Evolutionary conservation across 306 rosid genomes (phyloP).

Genomic region (Geum urbanum): DNA sequence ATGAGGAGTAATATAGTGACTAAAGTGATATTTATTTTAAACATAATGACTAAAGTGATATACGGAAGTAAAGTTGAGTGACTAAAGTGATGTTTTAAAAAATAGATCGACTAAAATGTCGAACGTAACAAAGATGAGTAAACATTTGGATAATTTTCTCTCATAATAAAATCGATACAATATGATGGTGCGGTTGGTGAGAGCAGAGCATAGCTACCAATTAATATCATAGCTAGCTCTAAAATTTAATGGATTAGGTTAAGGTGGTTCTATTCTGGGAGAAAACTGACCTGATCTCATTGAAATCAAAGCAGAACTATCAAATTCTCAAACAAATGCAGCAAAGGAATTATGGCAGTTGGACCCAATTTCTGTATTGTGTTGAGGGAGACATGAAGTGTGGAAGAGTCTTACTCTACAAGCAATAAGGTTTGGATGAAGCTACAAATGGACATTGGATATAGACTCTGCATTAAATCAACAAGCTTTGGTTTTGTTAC

Average conservation of each 20-base stretch:
- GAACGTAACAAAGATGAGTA: no score
- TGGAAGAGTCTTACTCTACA: neutral
- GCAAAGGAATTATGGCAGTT: neutral
- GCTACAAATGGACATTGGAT: neutral
- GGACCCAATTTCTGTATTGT: neutral
- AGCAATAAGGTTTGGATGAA: conserved; percentile 2
- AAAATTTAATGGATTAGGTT: conserved; percentile 24
- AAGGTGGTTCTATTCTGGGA: conserved; percentile 14
- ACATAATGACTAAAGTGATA: no score
- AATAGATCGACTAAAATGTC: no score
- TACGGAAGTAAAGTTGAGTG: no score
- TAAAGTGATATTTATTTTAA: no score
- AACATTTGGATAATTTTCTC: no score
- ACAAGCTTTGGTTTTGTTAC: neutral
- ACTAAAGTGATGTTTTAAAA: no score
- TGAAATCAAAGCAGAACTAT: conserved; percentile 11
- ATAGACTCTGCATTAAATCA: neutral
- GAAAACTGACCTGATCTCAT: conserved; percentile 21
- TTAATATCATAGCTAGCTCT: no score
- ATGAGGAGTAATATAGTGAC: no score
- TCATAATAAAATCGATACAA: no score
- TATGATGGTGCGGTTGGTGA: conserved; percentile 22
- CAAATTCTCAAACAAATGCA: neutral
- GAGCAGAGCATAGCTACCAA: no score
- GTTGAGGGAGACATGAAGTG: neutral